Base-by-base conservation (phyloP, 345 rosid genomes). In the Heritiera littoralis region DNA sequence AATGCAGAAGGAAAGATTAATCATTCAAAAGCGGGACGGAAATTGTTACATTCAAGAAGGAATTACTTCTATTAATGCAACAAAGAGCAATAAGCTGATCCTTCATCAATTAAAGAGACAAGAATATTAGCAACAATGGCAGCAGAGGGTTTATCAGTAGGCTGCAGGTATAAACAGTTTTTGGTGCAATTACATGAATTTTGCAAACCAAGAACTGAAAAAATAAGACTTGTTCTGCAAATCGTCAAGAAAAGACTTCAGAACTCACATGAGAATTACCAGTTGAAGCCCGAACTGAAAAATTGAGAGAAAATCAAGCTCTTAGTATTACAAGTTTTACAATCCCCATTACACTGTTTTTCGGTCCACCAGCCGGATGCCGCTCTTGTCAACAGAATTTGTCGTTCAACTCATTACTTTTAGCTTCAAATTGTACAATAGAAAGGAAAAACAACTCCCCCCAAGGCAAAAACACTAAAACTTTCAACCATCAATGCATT, bases 401-500 rank as follows among this genome's bases (percentile, higher is more conserved):
- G 55, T 17, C 49, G 52, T 58, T 28, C 59, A 48, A 67, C 38
- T 51, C 38, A 13, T 41, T 17, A 5, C 6, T 17, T 13, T 54
- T 48, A 63, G 67, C 74, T 61, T 13, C 52, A 67, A 67, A 67
- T 54, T 79, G 23, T 52, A 82, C 80, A 79, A 70, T 15, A 54
- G 46, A 51, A 70, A 11, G 7, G n/a, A n/a, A n/a, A 64, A 43
- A 23, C 13, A 46, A 48, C 48, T 13, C 18, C 11, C 52, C 78
- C 18, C 18, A 65, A 28, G 66, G 64, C 51, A 30, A 49, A 77
- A 38, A 18, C 45, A 46, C 32, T 1, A 38, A 30, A 0, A 73
- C 64, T 69, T 83, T 93, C 89, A 91, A 70, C 87, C 88, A 79
- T 91, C 84, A 58, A 96, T 86, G 89, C 99, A 96, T 80, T 87